A percentile compares a stretch with the other conserved stretches of the same genome.
Evolutionary conservation across 2,329 filamentous ascomycete species (phyloP).

Genomic region (Blastomyces parvus): DNA sequence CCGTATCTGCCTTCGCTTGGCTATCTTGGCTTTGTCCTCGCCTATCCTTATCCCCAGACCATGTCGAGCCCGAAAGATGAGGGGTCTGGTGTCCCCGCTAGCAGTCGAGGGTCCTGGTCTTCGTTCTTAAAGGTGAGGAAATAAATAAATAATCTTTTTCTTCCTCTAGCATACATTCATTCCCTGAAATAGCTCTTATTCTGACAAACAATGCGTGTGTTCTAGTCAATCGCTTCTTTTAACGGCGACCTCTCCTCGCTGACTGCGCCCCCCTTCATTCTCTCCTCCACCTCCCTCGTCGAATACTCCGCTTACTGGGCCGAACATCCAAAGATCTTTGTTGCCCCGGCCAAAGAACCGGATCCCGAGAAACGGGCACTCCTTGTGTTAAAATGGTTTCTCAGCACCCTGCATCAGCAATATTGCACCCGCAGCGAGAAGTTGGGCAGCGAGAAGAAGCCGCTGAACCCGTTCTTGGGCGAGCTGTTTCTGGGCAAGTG

Average conservation of each 20-base stretch:
- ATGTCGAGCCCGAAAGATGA: conserved; percentile 27
- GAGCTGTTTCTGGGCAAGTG: conserved; percentile 90
- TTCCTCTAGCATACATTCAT: too few relatives aligned
- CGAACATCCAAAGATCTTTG: conserved; percentile 66
- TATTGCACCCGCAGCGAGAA: conserved; percentile 66
- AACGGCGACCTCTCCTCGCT: conserved; percentile 72
- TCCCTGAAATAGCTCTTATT: not conserved
- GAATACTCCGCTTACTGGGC: conserved; percentile 80
- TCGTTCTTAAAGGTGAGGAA: conserved; percentile 39
- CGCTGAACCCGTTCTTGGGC: conserved; percentile 88
- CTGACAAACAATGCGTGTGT: not conserved
- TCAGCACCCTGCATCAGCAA: conserved; percentile 85
- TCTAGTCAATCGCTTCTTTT: conserved; percentile 63
- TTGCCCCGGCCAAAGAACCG: conserved; percentile 68
- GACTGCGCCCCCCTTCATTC: conserved; percentile 73
- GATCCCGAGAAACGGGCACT: conserved; percentile 74
- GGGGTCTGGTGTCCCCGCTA: conserved; percentile 32
- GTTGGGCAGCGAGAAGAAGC: conserved; percentile 90
- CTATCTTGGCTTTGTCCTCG: not conserved
- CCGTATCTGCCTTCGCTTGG: not conserved
- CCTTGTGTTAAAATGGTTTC: conserved; percentile 91
- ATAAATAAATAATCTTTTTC: too few relatives aligned
- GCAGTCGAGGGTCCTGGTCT: conserved; percentile 39
- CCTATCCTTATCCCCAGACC: not conserved
- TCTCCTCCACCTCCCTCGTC: conserved; percentile 66